A percentile compares a stretch with the other conserved stretches of the same genome.
Conservation (phyloP, 352 stramenopile species). For the Pythium chondricola region DNA sequence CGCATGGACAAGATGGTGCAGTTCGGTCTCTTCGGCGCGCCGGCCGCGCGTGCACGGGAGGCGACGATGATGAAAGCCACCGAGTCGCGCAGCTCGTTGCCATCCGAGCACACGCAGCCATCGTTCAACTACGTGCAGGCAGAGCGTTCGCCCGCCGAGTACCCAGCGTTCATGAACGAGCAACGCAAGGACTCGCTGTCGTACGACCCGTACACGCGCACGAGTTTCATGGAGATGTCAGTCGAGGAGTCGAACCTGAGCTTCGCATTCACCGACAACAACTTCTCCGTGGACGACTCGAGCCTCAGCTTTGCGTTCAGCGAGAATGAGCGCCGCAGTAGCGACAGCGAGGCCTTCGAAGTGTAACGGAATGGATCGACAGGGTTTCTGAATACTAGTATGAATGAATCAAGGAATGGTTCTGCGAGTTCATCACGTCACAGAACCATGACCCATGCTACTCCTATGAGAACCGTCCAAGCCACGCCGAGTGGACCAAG, state of each 20-base stretch:
- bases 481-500: no score
- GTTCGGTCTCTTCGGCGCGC: slow-evolving; percentile 8
- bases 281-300: not conserved
- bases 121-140: slow-evolving; percentile 10
- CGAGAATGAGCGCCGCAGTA: not conserved
- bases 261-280: slow-evolving; percentile 11
- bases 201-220: slow-evolving; percentile 16
- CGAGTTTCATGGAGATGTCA: slow-evolving; percentile 20
- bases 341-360: not conserved
- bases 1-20: slow-evolving; percentile 16
- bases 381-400: no score
- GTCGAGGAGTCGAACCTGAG: slow-evolving; percentile 15
- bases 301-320: slow-evolving; percentile 5
- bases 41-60: not conserved
- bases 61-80: not conserved
- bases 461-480: no score
- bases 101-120: not conserved
- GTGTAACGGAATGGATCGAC: no score
- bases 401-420: no score
- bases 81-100: slow-evolving; percentile 1
- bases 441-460: no score
- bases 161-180: not conserved
- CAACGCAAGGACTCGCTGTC: slow-evolving; percentile 13
- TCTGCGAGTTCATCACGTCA: no score
- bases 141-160: slow-evolving; percentile 8